phyloP scores from a whole-genome alignment of 257 asterid species.

The Salvia rosmarinus region DNA sequence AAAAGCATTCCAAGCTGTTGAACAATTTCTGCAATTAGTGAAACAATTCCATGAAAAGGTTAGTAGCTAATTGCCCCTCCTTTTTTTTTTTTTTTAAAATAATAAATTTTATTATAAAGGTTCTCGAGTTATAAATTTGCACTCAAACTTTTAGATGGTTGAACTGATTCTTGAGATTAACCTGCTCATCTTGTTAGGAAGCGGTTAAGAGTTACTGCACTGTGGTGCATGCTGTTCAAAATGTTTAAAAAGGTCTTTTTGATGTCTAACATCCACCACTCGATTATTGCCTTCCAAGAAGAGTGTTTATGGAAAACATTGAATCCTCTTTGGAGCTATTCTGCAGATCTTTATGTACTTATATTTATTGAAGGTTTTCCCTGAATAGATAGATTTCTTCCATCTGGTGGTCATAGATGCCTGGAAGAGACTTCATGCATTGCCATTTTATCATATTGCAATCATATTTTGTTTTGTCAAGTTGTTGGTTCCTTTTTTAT shows the following conservation, averaged over 20 bases:
- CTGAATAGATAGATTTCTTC: neutral
- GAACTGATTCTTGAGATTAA: conserved; percentile 22
- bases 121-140: conserved; percentile 14
- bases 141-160: conserved; percentile 15
- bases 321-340: conserved; percentile 25
- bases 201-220: neutral
- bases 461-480: neutral
- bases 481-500: neutral
- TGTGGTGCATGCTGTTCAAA: conserved; percentile 22
- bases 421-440: conserved; percentile 15
- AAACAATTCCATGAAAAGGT: conserved; percentile 84
- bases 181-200: conserved; percentile 15
- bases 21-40: conserved; percentile 88
- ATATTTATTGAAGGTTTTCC: conserved; percentile 16
- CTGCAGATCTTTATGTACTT: conserved; percentile 10
- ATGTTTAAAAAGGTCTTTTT: conserved; percentile 6
- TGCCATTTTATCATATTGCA: conserved; percentile 11
- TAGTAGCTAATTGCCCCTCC: conserved; percentile 28
- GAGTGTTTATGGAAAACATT: conserved; percentile 10
- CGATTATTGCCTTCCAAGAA: conserved; percentile 1
- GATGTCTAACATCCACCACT: neutral
- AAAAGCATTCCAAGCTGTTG: conserved; percentile 94
- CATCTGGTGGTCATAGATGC: conserved; percentile 15
- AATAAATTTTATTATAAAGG: neutral
- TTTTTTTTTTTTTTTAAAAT: conserved; percentile 16